A percentile compares a stretch with the other conserved stretches of the same genome.
phyloP scores from a whole-genome alignment of 1,284 basidiomycete genomes.

The Boletus semigastroideus region DNA sequence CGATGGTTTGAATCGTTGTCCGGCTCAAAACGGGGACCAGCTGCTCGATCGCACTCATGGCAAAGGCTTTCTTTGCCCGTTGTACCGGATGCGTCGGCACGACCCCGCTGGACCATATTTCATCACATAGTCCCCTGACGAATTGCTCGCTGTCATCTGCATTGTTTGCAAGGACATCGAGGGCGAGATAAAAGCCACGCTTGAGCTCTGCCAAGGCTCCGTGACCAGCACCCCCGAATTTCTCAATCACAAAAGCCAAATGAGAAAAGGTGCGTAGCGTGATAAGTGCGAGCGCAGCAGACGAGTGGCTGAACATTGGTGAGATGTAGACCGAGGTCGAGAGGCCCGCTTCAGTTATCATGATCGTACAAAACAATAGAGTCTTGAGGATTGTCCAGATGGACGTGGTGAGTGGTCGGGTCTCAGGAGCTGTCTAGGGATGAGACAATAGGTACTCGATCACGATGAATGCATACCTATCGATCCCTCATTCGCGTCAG shows the following conservation, averaged over 20 bases:
- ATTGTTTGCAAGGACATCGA: conserved; percentile 62
- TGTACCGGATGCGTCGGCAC: conserved; percentile 21
- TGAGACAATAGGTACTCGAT: conserved; percentile 3
- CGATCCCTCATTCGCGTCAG: conserved; percentile 36
- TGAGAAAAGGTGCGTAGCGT: conserved; percentile 56
- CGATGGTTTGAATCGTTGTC: conserved; percentile 46
- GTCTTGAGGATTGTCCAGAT: conserved; percentile 71
- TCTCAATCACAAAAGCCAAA: conserved; percentile 68
- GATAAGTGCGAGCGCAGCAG: conserved; percentile 48
- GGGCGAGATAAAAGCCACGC: conserved; percentile 66
- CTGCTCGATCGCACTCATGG: conserved; percentile 68
- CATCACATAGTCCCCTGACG: conserved; percentile 41
- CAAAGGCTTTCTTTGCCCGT: conserved; percentile 59
- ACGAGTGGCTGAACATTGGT: conserved; percentile 29
- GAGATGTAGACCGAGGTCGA: conserved; percentile 53
- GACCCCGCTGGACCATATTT: conserved; percentile 23
- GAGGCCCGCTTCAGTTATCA: conserved; percentile 65
- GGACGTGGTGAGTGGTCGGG: conserved; percentile 43
- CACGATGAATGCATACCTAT: conserved; percentile 34
- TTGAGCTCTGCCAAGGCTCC: conserved; percentile 65
- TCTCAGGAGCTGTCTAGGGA: conserved; percentile 36
- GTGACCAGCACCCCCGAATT: conserved; percentile 63
- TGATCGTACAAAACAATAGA: conserved; percentile 63
- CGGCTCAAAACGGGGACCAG: conserved; percentile 57
- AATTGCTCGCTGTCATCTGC: conserved; percentile 42